Conservation (phyloP, 495 filamentous ascomycete genomes). For the Lepraria neglecta region DNA sequence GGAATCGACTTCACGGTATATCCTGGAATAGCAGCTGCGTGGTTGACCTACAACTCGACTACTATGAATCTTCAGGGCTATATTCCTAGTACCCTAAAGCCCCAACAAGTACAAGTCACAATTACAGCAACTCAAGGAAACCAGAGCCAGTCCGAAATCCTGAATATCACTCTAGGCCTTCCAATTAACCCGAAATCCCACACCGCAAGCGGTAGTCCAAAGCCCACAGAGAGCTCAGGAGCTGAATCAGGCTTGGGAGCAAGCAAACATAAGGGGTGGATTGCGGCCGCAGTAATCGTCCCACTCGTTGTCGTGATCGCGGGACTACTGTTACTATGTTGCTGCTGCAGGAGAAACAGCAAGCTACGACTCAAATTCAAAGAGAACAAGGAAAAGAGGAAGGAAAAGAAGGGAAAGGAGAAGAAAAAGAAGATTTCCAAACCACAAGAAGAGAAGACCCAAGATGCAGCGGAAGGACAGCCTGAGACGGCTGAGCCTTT, state of each 20-base stretch:
- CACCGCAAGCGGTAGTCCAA: not conserved
- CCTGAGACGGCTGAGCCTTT: not conserved
- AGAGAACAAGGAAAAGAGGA: constrained; percentile 5
- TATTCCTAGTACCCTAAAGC: constrained; percentile 47
- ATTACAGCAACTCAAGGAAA: constrained; percentile 47
- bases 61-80: constrained; percentile 55
- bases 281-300: constrained; percentile 41
- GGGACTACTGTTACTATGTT: constrained; percentile 38
- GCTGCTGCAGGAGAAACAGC: constrained; percentile 37
- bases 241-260: constrained; percentile 6
- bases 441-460: not conserved
- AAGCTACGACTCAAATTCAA: constrained; percentile 7
- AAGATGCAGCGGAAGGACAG: not conserved
- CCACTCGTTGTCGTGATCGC: constrained; percentile 37
- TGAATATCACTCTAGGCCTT: constrained; percentile 45
- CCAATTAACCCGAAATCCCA: constrained; percentile 7
- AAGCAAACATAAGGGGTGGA: constrained; percentile 36
- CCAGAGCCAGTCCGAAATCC: constrained; percentile 40
- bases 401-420: constrained; percentile 5
- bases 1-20: constrained; percentile 48
- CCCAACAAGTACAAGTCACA: constrained; percentile 41
- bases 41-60: constrained; percentile 59
- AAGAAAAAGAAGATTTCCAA: constrained; percentile 14
- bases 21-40: constrained; percentile 47
- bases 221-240: not conserved